A percentile compares a stretch with the other conserved stretches of the same genome.
Evolutionary conservation across 2,329 filamentous ascomycete species (phyloP).

Genomic region (Colletotrichum scovillei): DNA sequence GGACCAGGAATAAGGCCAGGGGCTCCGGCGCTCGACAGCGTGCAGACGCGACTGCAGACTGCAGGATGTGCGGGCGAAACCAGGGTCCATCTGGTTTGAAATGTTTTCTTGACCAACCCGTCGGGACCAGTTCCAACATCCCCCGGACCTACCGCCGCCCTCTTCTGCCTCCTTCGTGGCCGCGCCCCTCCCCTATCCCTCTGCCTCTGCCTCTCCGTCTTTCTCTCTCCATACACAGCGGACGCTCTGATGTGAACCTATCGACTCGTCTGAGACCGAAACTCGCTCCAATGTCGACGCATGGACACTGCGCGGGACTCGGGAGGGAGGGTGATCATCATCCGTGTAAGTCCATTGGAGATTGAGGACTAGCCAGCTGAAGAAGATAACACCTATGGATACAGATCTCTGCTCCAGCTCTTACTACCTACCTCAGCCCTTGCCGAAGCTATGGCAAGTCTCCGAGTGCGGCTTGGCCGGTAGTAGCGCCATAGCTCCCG

Average conservation of each 20-base stretch:
- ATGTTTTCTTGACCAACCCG: conserved; percentile 28
- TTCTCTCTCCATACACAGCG: neutral
- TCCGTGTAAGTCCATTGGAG: conserved; percentile 37
- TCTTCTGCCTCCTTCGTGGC: conserved; percentile 3
- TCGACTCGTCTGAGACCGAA: conserved; percentile 17
- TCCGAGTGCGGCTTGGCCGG: neutral
- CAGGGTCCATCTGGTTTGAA: conserved; percentile 25
- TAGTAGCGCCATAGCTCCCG: neutral
- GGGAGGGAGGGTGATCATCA: conserved; percentile 5
- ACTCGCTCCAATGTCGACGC: conserved; percentile 14
- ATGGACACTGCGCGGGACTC: conserved; percentile 7
- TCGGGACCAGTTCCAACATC: conserved; percentile 28
- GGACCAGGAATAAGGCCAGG: conserved; percentile 17
- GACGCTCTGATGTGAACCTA: conserved; percentile 26
- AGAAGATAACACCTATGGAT: neutral
- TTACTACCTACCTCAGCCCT: neutral
- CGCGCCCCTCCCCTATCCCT: neutral
- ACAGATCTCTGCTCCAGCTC: conserved; percentile 1
- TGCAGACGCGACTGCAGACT: conserved; percentile 9
- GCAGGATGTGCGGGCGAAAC: conserved; percentile 10
- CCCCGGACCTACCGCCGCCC: conserved; percentile 22
- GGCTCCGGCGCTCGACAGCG: conserved; percentile 11
- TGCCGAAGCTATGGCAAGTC: conserved; percentile 23
- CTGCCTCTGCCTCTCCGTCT: neutral
- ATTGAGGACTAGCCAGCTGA: neutral